phyloP scores from a whole-genome alignment of 148 eudicot genomes.

The Rheum nobile region DNA sequence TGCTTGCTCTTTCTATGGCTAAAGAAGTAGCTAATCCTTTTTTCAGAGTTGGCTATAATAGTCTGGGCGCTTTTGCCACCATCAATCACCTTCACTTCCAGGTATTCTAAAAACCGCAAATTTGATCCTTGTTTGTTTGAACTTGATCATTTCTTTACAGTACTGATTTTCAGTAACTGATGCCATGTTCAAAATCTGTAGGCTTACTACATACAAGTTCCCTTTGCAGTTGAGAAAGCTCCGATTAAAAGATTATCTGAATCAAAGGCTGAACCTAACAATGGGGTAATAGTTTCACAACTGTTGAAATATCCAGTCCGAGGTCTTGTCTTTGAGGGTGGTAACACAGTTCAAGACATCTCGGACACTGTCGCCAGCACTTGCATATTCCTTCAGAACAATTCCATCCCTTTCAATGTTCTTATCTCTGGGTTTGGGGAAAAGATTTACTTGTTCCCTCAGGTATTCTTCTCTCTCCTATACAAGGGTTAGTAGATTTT shows the following conservation, averaged over 20 bases:
- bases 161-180: background rate
- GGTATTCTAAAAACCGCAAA: conserved; percentile 12
- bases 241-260: conserved; percentile 32
- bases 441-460: conserved; percentile 63
- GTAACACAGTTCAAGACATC: conserved; percentile 36
- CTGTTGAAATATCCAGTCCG: conserved; percentile 59
- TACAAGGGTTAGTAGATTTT: background rate
- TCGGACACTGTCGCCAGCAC: conserved; percentile 49
- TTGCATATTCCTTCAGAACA: conserved; percentile 63
- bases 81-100: conserved; percentile 86
- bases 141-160: background rate
- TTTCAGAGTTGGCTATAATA: conserved; percentile 77
- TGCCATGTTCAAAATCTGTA: conserved; percentile 9
- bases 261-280: conserved; percentile 9
- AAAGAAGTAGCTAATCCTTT: conserved; percentile 59
- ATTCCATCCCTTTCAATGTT: conserved; percentile 62
- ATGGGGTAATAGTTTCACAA: conserved; percentile 53
- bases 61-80: conserved; percentile 89
- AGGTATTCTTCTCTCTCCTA: conserved; percentile 24
- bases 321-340: conserved; percentile 77
- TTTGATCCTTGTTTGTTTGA: background rate
- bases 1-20: conserved; percentile 67
- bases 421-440: conserved; percentile 63
- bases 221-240: conserved; percentile 69
- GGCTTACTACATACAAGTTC: conserved; percentile 68